Evolutionary conservation across 2,329 filamentous ascomycete genomes (phyloP).

Genomic region (Claviceps arundinis): DNA sequence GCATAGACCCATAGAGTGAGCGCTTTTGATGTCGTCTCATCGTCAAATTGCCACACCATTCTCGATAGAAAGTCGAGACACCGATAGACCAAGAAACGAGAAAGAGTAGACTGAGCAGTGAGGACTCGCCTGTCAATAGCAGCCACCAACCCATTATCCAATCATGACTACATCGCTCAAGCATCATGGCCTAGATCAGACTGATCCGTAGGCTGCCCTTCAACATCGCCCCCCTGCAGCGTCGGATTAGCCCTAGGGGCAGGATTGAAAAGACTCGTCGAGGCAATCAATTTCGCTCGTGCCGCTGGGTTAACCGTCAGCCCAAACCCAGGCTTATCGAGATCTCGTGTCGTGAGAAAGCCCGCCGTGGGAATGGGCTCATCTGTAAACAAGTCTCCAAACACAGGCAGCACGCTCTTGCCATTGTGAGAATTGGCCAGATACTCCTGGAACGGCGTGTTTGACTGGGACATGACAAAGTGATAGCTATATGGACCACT

Average conservation of each 20-base stretch:
- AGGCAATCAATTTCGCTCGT: conserved; percentile 57
- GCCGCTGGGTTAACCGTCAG: conserved; percentile 73
- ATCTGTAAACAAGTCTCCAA: conserved; percentile 80
- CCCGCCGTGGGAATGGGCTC: conserved; percentile 81
- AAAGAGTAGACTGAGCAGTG: too few relatives aligned
- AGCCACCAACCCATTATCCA: too few relatives aligned
- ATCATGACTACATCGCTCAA: too few relatives aligned
- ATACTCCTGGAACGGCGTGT: conserved; percentile 92
- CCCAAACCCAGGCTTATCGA: conserved; percentile 86
- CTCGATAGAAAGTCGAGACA: too few relatives aligned
- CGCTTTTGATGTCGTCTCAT: too few relatives aligned
- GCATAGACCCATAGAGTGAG: too few relatives aligned
- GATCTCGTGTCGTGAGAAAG: conserved; percentile 61
- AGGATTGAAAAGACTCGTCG: conserved; percentile 58
- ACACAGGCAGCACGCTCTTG: conserved; percentile 79
- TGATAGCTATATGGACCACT: conserved; percentile 93
- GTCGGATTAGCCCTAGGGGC: conserved; percentile 36
- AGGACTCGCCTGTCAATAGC: too few relatives aligned
- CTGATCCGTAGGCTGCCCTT: background rate
- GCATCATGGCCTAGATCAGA: too few relatives aligned
- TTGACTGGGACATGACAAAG: conserved; percentile 85
- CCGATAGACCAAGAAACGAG: too few relatives aligned
- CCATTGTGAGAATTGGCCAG: conserved; percentile 87
- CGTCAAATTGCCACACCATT: too few relatives aligned
- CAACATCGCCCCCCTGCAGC: background rate